Conservation (phyloP, 495 filamentous ascomycete species). For the Aspergillus panamensis region DNA sequence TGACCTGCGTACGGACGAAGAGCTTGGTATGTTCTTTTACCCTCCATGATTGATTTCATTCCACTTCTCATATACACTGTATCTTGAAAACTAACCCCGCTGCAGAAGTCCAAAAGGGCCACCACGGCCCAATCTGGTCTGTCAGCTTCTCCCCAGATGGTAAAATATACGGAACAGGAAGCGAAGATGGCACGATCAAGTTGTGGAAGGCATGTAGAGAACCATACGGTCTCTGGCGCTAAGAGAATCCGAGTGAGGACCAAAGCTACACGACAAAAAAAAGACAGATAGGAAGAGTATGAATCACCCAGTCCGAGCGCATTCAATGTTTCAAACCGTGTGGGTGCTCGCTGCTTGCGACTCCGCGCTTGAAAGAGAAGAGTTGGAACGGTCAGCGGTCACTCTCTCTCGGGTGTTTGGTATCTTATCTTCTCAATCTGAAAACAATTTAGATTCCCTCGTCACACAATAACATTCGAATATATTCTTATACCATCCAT, state of each 20-base stretch:
- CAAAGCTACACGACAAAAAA: background rate
- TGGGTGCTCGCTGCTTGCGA: no score
- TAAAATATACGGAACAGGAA: slow-evolving; percentile 92
- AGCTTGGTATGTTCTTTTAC: slow-evolving; percentile 56
- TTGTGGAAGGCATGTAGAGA: slow-evolving; percentile 74
- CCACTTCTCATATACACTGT: background rate
- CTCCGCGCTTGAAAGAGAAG: background rate
- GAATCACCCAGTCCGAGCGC: background rate
- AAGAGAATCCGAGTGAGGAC: background rate
- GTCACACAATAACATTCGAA: background rate
- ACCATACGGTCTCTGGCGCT: slow-evolving; percentile 66
- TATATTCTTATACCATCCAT: background rate
- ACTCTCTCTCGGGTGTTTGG: background rate
- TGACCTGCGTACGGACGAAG: slow-evolving; percentile 74
- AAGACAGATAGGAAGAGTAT: background rate
- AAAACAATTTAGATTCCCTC: background rate
- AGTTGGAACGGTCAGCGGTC: background rate
- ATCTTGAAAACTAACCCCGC: slow-evolving; percentile 25
- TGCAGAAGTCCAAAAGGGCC: slow-evolving; percentile 87
- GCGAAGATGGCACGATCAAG: slow-evolving; percentile 97
- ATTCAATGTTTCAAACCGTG: background rate
- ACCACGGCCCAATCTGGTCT: slow-evolving; percentile 96
- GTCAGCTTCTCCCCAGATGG: slow-evolving; percentile 91
- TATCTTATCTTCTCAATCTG: background rate
- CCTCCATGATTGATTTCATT: background rate